phyloP scores from a whole-genome alignment of 2,329 filamentous ascomycete species.

The Fusarium nematophilum region DNA sequence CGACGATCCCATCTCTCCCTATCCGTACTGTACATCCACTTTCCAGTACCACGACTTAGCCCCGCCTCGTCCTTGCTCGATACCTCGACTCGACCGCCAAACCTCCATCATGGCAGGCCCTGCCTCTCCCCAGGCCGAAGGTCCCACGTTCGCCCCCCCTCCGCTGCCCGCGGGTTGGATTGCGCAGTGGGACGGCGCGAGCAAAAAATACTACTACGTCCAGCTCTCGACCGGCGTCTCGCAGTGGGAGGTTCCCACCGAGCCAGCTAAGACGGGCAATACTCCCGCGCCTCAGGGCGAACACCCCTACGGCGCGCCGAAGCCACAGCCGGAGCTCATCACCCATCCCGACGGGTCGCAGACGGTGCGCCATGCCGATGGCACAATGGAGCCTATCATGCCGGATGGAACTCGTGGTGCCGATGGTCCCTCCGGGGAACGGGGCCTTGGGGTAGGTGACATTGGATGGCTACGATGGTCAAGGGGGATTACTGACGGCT shows the following conservation, averaged over 20 bases:
- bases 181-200: slow-evolving; percentile 74
- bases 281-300: slow-evolving; percentile 67
- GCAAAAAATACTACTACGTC: slow-evolving; percentile 77
- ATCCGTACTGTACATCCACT: no score
- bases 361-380: slow-evolving; percentile 70
- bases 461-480: slow-evolving; percentile 6
- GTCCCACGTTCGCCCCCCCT: slow-evolving; percentile 70
- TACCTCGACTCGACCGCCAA: slow-evolving; percentile 26
- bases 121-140: slow-evolving; percentile 67
- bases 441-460: slow-evolving; percentile 72
- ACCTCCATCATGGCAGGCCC: slow-evolving; percentile 63
- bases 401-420: slow-evolving; percentile 62
- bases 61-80: slow-evolving; percentile 27
- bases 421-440: slow-evolving; percentile 66
- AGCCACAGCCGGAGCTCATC: slow-evolving; percentile 63
- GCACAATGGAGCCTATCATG: slow-evolving; percentile 69
- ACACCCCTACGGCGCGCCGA: slow-evolving; percentile 72
- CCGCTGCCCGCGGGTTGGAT: slow-evolving; percentile 74
- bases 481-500: slow-evolving; percentile 21
- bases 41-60: no score
- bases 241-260: slow-evolving; percentile 79
- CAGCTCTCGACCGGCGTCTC: slow-evolving; percentile 78
- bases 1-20: slow-evolving; percentile 20
- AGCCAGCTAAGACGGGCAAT: slow-evolving; percentile 70
- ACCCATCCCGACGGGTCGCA: slow-evolving; percentile 72